Evolutionary conservation across 2,329 filamentous ascomycete species (phyloP), one percentile per base, ranked within the genome.

Genomic region (Bretziella fagacearum): DNA sequence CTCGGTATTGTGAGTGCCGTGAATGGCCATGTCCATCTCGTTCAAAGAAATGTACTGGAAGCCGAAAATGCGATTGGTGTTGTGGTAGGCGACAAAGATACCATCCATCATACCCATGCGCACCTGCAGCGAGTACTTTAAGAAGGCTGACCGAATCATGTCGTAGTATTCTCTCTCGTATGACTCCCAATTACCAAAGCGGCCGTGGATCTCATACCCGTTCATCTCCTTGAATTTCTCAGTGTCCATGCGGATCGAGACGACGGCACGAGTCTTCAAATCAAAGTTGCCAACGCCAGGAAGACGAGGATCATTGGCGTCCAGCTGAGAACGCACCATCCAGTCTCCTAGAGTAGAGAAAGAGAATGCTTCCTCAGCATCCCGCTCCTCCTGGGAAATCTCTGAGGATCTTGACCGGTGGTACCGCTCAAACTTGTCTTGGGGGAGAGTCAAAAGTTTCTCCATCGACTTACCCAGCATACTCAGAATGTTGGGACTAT

Each of bases 91-190:
- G 18, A 96, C 83, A 58, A 96, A 98, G 43, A 96, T 95, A 46
- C 91, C 91, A 58, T 98, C 89, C 93, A 98, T 98, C 43, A 87
- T 79, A 15, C 93, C 91, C 76, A 98, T 93, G 37, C 91, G 83
- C 23, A 89, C 93, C 63, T 98, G 91, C 25, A 98, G 69, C 7
- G 87, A 94, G 61, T 98, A 98, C 58, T 98, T 98, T 47, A 98
- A 67, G 64, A 98, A 89, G 0, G 89, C 91, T 1, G 87, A 76
- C 46, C 93, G 75, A 51, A 93, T 89, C 86, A 98, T 93, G 61
- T 98, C 91, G 60, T 81, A 93, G 60, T 91, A 95, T 57, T 98
- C 93, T 50, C 87, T 78, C 63, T 98, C 91, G 59, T 81, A 98
- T 0, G 89, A 96, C 60, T 93, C 81, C 69, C 74, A 98, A 49